Conservation (phyloP, 345 rosid genomes). For the Aquilaria yunnanensis region DNA sequence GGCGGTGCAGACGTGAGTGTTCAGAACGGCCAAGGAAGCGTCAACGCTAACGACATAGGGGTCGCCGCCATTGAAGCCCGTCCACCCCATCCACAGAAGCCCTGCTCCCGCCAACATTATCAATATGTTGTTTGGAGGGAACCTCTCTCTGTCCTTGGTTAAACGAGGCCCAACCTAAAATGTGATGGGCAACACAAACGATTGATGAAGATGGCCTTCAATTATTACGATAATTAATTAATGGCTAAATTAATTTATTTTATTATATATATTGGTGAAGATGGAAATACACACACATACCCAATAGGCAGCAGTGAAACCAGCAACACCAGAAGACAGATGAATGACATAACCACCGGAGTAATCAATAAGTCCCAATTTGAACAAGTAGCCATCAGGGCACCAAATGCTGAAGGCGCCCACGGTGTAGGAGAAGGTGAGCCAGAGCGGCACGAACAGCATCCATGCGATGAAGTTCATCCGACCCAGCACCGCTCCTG, state of each 20-base stretch:
- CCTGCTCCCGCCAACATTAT: slow-evolving; percentile 38
- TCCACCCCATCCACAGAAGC: slow-evolving; percentile 42
- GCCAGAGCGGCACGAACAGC: slow-evolving; percentile 38
- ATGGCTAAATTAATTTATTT: too few relatives aligned
- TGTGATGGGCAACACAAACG: neutral
- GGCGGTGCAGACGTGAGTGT: slow-evolving; percentile 38
- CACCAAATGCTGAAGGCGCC: slow-evolving; percentile 35
- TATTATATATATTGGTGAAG: too few relatives aligned
- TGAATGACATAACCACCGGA: slow-evolving; percentile 38
- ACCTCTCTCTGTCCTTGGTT: slow-evolving; percentile 27
- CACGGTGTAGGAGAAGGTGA: slow-evolving; percentile 32
- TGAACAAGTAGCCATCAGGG: slow-evolving; percentile 19
- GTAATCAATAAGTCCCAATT: slow-evolving; percentile 31
- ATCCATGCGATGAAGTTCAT: slow-evolving; percentile 41
- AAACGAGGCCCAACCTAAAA: slow-evolving; percentile 33
- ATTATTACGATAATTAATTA: too few relatives aligned
- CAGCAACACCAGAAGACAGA: slow-evolving; percentile 36
- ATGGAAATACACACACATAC: slow-evolving; percentile 4
- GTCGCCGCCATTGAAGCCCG: slow-evolving; percentile 43
- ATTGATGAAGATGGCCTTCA: neutral
- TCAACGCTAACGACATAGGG: slow-evolving; percentile 27
- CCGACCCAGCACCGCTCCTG: slow-evolving; percentile 36
- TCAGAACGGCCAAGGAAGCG: slow-evolving; percentile 33
- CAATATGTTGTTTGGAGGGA: slow-evolving; percentile 27
- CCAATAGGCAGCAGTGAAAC: slow-evolving; percentile 36